Conservation (phyloP, 1,139 yeast genomes). For the Suhomyces bokatorum region DNA sequence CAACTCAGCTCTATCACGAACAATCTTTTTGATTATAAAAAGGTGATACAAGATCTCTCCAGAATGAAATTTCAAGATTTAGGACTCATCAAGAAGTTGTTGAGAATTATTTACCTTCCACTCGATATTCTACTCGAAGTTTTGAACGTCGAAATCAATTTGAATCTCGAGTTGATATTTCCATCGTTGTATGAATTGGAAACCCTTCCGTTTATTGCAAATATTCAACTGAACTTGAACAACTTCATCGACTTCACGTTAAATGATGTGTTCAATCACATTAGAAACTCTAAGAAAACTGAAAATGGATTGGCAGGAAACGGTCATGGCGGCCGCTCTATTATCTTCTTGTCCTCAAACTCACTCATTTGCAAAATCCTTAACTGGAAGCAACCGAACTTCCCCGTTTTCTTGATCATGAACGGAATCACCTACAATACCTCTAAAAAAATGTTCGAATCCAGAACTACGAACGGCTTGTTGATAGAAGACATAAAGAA, state of each 20-base stretch:
- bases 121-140: slow-evolving; percentile 58
- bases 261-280: slow-evolving; percentile 74
- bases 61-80: slow-evolving; percentile 41
- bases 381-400: slow-evolving; percentile 98
- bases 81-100: slow-evolving; percentile 39
- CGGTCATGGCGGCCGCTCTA: slow-evolving; percentile 48
- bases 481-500: slow-evolving; percentile 26
- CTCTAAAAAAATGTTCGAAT: slow-evolving; percentile 31
- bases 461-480: slow-evolving; percentile 46
- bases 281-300: slow-evolving; percentile 51
- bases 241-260: slow-evolving; percentile 73
- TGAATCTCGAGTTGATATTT: slow-evolving; percentile 77
- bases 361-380: slow-evolving; percentile 86
- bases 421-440: slow-evolving; percentile 56
- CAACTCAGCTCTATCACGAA: slow-evolving; percentile 46
- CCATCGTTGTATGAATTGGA: slow-evolving; percentile 73
- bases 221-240: slow-evolving; percentile 56
- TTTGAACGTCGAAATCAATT: slow-evolving; percentile 59
- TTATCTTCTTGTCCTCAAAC: slow-evolving; percentile 83
- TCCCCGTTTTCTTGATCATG: slow-evolving; percentile 87
- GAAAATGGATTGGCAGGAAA: slow-evolving; percentile 3
- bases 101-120: slow-evolving; percentile 54
- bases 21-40: slow-evolving; percentile 44
- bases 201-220: slow-evolving; percentile 53
- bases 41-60: slow-evolving; percentile 43